Evolutionary conservation across 441 rosid species (phyloP), one percentile per base, ranked within the genome.

Genomic region (Brassica balearica): DNA sequence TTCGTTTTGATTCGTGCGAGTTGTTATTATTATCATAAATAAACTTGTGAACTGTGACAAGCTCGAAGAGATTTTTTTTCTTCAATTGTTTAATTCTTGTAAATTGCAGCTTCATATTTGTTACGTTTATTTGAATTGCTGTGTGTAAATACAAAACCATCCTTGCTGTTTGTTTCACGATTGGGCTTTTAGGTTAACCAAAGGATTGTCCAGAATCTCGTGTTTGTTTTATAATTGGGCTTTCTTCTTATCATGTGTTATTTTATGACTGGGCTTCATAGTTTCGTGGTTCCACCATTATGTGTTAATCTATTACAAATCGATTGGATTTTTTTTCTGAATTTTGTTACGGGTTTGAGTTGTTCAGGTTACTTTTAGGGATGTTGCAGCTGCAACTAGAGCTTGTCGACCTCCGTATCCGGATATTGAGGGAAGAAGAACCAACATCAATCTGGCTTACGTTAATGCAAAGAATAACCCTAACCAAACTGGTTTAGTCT

Each of bases 301-400:
- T 29, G 11, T 62, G 66, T 4, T 62, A 62, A 25, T 61, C 19
- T 15, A 20, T 61, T 61, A 61, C 61, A 25, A 61, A 27, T 23
- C 36, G 10, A 12, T 51, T 51, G 20, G 3, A 15, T 55, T 53
- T 9, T 29, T 4, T 15, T 17, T 53, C 29, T 71, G 23, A 51
- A 43, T 53, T 53, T 43, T 58, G 17, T 68, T 46, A 67, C 5
- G 60, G 12, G 15, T 4, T 64, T 32, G 67, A 10, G 17, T 19
- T 0, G 59, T 65, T 51, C 17, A 79, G 72, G 71, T 79, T 64
- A 19, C 19, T 2, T 79, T 74, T 69, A 69, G 11, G 58, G 75
- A 79, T 5, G 29, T 2, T 38, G 17, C 1, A 8, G 27, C 72
- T 56, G 71, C 71, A 0, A 10, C 0, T n/a, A 69, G 19, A 10